Base-by-base conservation (phyloP, 352 stramenopile genomes). In the Phytophthora kernoviae region DNA sequence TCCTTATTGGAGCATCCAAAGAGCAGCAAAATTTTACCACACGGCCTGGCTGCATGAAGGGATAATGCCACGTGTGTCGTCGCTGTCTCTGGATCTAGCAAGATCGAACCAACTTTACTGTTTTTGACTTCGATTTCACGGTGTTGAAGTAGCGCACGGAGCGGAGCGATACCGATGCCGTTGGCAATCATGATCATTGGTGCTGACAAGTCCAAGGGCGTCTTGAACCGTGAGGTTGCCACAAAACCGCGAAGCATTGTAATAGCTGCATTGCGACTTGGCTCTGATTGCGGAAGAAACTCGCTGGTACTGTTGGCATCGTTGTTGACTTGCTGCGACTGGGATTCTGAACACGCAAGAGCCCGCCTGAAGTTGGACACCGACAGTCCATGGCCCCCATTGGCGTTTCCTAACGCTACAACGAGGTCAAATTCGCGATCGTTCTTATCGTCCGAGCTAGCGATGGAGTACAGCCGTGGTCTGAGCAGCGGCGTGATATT, bases 381-480 rank as follows among this genome's bases (percentile, higher is more conserved):
- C 0, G 60, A 63, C 18, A 75, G 32, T 0, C 63, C 64, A 4
- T 73, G 67, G 39, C 75, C 58, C 27, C 71, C 45, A 1, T 43
- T 45, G 1, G 75, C 44, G 17, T 90, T 63, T 6, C 96, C 85
- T 14, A 99, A 62, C n/a, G 90, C 77, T 11, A 98, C 86, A 0
- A 90, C 97, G 44, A 98, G 69, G 41, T 98, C 89, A 30, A 98
- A 83, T 4, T 73, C 68, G 2, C 74, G 78, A 4, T 91, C 81
- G 68, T 22, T 88, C 59, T 40, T 58, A 60, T 12, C 79, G 71
- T n/a, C 45, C 10, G 88, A 98, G 1, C 88, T 98, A 1, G 90
- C 86, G 54, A 99, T 98, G 1, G 94, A 98, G 69, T 98, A 99
- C 46, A 94, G 89, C 1, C 96, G 79, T 8, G 96, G 92, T 54